Conservation (phyloP, 352 stramenopile species). For the Phytophthora cajani region DNA sequence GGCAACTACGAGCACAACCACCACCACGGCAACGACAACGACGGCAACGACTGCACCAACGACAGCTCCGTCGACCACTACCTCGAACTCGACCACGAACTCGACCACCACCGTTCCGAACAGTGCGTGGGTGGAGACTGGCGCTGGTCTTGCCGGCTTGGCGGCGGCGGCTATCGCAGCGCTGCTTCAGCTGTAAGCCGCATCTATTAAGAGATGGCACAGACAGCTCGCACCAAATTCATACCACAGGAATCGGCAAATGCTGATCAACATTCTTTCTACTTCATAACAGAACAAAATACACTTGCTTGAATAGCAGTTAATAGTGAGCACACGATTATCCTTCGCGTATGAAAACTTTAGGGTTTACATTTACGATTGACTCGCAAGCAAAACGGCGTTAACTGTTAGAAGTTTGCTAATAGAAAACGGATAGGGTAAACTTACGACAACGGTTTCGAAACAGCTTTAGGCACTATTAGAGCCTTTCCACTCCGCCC, state of each 20-base stretch:
- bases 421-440: not conserved
- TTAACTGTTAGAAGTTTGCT: not conserved
- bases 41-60: too few species aligned
- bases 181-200: not conserved
- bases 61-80: too few species aligned
- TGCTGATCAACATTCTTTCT: not conserved
- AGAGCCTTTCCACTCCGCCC: not conserved
- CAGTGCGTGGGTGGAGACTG: not conserved
- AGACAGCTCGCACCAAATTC: not conserved
- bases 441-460: not conserved
- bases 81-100: too few species aligned
- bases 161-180: not conserved
- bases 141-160: not conserved
- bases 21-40: too few species aligned
- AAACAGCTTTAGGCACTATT: not conserved
- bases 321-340: not conserved
- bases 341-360: not conserved
- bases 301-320: too few species aligned
- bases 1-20: too few species aligned
- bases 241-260: not conserved
- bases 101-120: too few species aligned
- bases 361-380: not conserved
- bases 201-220: not conserved
- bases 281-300: not conserved
- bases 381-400: not conserved